Evolutionary conservation across 1,284 basidiomycete genomes (phyloP).

Genomic region (Pseudozyma thailandica): DNA sequence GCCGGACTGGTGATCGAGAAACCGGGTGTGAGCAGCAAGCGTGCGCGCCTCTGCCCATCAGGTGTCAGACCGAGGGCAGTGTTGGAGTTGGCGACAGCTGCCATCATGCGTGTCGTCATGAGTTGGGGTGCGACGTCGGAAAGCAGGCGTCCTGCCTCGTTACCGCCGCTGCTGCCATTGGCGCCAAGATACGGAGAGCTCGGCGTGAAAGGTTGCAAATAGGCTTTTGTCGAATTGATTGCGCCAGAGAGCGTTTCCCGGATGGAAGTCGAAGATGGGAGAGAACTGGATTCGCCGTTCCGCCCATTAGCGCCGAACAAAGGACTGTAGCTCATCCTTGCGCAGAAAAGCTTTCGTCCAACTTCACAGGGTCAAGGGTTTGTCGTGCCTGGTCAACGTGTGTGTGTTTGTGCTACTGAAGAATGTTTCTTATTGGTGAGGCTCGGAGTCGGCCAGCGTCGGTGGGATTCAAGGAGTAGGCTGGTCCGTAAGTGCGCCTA

Average conservation of each 20-base stretch:
- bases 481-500: neutral
- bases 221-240: constrained; percentile 55
- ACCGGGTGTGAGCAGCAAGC: constrained; percentile 53
- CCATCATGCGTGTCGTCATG: constrained; percentile 64
- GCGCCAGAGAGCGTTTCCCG: constrained; percentile 48
- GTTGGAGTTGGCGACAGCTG: constrained; percentile 59
- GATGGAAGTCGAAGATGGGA: constrained; percentile 35
- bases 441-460: neutral
- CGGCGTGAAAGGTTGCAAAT: constrained; percentile 52
- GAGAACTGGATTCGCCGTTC: constrained; percentile 24
- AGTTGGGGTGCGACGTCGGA: constrained; percentile 67
- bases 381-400: too few species aligned
- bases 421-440: too few species aligned
- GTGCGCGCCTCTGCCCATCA: constrained; percentile 49
- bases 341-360: neutral
- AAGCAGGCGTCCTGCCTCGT: constrained; percentile 59
- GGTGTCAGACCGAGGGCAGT: constrained; percentile 52
- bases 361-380: too few species aligned
- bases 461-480: neutral
- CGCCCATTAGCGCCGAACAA: constrained; percentile 24
- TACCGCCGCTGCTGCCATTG: constrained; percentile 20
- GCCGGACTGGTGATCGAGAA: constrained; percentile 63
- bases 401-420: too few species aligned
- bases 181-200: constrained; percentile 39
- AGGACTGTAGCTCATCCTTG: constrained; percentile 38